Base-by-base conservation (phyloP, 768 basidiomycete genomes). In the Boletus rubroflammeus region DNA sequence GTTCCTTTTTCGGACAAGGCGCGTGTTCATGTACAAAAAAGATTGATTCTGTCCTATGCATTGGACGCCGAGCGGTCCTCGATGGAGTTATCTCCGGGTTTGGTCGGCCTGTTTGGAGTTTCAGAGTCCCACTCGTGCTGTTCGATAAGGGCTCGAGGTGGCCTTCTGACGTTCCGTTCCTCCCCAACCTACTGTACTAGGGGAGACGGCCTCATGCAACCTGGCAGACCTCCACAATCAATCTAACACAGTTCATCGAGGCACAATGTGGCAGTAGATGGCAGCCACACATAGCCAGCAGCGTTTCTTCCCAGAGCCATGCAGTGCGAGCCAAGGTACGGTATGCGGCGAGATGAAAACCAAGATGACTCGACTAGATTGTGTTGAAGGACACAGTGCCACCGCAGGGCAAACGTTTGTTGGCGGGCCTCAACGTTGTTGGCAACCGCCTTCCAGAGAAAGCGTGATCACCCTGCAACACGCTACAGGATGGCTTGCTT, bases 401-500 rank as follows among this genome's bases (percentile, higher is more conserved):
- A 52, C 48, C 26, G 41, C 51, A 54, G 45, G 40, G 13, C 15
- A 13, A 14, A 8, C 46, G 17, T 39, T 46, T 42, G 50, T 61
- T 47, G 36, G 39, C 28, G 4, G 44, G n/a, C 11, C 19, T 4
- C 43, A 42, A 15, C 41, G 25, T 25, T 43, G 42, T 19, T 43
- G 43, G 44, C 28, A 31, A n/a, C 28, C 28, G 6, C 15, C 19
- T 49, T 28, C 28, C 41, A 21, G 10, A 26, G 17, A 23, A 3
- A 23, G 13, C 17, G 11, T 19, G 50, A 54, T 61, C 25, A 15
- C 25, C 2, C 49, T n/a, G 49, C 35, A 17, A 43, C 41, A 13
- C 15, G n/a, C 38, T 29, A 67, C 64, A 65, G 64, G 56, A 65
- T 65, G 64, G 50, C 38, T 52, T 34, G 56, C 43, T 53, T n/a